Conservation (phyloP, 805 yeast genomes). For the Yamadazyma insecticola region DNA sequence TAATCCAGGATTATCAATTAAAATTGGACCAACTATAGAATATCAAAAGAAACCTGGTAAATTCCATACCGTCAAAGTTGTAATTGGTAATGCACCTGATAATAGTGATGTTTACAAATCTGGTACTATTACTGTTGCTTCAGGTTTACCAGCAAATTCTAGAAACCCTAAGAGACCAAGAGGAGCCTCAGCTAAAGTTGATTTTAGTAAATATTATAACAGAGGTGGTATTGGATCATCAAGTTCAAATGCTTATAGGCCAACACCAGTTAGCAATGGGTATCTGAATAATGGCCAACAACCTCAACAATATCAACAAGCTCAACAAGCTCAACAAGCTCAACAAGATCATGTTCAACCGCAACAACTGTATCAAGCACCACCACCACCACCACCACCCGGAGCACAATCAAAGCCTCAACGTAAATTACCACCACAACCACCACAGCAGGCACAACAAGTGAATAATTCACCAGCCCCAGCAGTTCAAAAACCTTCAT, state of each 20-base stretch:
- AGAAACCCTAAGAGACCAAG: slow-evolving; percentile 73
- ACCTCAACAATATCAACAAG: slow-evolving; percentile 16
- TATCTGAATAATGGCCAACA: slow-evolving; percentile 11
- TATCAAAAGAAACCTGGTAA: slow-evolving; percentile 91
- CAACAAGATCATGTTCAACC: slow-evolving; percentile 15
- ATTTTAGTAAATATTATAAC: slow-evolving; percentile 39
- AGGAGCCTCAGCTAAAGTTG: slow-evolving; percentile 38
- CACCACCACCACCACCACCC: slow-evolving; percentile 12
- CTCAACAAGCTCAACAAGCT: slow-evolving; percentile 18
- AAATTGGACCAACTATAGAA: slow-evolving; percentile 65
- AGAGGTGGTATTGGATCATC: slow-evolving; percentile 16
- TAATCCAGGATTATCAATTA: slow-evolving; percentile 54
- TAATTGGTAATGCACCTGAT: slow-evolving; percentile 51
- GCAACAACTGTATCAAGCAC: slow-evolving; percentile 12
- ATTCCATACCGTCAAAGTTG: slow-evolving; percentile 71
- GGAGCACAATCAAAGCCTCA: slow-evolving; percentile 6
- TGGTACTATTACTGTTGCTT: slow-evolving; percentile 73
- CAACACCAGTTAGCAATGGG: slow-evolving; percentile 12
- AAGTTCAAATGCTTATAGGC: slow-evolving; percentile 15
- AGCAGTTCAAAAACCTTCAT: slow-evolving; percentile 6
- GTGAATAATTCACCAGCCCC: background rate
- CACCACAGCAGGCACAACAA: slow-evolving; percentile 2
- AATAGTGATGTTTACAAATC: slow-evolving; percentile 80
- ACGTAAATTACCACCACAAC: slow-evolving; percentile 12
- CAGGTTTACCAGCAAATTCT: slow-evolving; percentile 73